phyloP scores from a whole-genome alignment of 768 basidiomycete species.

The Zangia roseola region DNA sequence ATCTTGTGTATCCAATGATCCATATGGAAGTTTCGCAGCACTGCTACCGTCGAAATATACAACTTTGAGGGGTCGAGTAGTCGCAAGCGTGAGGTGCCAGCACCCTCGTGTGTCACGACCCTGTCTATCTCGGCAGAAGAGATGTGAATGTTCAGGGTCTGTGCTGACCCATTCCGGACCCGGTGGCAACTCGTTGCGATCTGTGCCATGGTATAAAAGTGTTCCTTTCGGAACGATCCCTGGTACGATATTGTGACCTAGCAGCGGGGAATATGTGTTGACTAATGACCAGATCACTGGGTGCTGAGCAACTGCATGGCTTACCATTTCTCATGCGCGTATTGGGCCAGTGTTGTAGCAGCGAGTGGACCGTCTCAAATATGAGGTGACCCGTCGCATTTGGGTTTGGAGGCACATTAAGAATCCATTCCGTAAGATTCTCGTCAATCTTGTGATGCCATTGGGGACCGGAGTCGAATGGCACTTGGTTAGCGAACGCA shows the following conservation, averaged over 20 bases:
- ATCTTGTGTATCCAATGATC: constrained; percentile 48
- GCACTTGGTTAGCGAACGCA: not conserved
- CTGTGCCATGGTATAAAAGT: constrained; percentile 33
- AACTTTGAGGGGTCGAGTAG: constrained; percentile 38
- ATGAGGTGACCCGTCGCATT: constrained; percentile 27
- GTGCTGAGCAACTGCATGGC: constrained; percentile 1
- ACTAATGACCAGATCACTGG: too few species aligned
- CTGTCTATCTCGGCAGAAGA: constrained; percentile 32
- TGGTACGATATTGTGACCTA: constrained; percentile 29
- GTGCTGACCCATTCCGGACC: constrained; percentile 34
- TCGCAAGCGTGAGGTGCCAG: constrained; percentile 17
- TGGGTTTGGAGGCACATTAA: constrained; percentile 20
- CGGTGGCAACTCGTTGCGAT: constrained; percentile 19
- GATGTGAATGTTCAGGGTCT: constrained; percentile 37
- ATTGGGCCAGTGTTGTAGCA: constrained; percentile 43
- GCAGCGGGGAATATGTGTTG: constrained; percentile 2
- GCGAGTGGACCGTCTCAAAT: constrained; percentile 19
- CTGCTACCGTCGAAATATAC: constrained; percentile 55
- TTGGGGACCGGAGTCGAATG: not conserved
- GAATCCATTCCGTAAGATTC: constrained; percentile 17
- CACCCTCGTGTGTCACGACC: not conserved
- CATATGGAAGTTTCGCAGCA: constrained; percentile 37
- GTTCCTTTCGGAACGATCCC: constrained; percentile 36
- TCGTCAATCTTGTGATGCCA: not conserved
- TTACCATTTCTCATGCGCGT: constrained; percentile 46